These are phyloP conservation scores for Aureobasidium leucospermi DNA, from an alignment of 2,329 filamentous ascomycete species.

Conservation along the genomic window DNA sequence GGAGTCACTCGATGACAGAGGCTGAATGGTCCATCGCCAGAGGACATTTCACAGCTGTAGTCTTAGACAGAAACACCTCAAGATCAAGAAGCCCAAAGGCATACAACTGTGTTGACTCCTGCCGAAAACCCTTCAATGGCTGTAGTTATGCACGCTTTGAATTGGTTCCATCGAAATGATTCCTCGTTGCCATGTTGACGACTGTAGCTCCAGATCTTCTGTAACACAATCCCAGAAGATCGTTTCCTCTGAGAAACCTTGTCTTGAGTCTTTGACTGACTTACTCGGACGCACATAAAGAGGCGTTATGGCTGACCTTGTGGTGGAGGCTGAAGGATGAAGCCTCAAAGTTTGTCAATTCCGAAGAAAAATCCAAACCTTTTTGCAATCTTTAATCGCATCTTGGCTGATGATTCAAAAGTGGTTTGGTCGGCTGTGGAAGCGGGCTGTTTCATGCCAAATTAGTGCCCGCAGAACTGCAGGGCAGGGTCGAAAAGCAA, in stretches of 20 bases:
- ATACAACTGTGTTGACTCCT: too few species aligned
- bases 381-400: neutral
- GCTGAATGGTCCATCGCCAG: too few species aligned
- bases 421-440: slow-evolving; percentile 10
- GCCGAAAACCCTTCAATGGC: too few species aligned
- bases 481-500: slow-evolving; percentile 10
- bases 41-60: too few species aligned
- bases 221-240: neutral
- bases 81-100: too few species aligned
- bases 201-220: neutral
- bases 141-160: too few species aligned
- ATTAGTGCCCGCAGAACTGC: slow-evolving; percentile 12
- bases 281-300: neutral
- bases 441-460: slow-evolving; percentile 13
- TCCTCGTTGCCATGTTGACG: neutral
- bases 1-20: too few species aligned
- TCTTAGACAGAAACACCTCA: too few species aligned
- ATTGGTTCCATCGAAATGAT: too few species aligned
- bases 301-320: neutral
- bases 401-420: neutral
- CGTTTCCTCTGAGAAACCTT: neutral
- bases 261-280: neutral
- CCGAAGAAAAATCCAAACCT: neutral
- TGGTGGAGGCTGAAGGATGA: neutral
- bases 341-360: neutral